A percentile compares a stretch with the other conserved stretches of the same genome.
Conservation (phyloP, 257 asterid genomes). For the Petrea volubilis region DNA sequence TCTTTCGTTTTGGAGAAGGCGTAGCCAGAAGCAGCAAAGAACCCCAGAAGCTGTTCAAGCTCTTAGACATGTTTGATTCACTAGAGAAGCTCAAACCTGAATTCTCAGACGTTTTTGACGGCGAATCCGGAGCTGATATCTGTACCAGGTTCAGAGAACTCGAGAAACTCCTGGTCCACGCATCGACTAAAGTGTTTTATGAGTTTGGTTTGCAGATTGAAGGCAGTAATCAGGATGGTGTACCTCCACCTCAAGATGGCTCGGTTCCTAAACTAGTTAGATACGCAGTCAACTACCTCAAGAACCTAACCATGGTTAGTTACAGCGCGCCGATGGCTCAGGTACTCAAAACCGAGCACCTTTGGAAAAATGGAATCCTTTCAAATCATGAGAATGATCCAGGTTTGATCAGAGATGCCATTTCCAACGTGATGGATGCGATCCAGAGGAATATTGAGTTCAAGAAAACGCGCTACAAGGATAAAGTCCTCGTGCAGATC, state of each 20-base stretch:
- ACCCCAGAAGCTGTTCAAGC: constrained; percentile 87
- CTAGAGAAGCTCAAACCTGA: constrained; percentile 55
- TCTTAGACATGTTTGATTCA: constrained; percentile 71
- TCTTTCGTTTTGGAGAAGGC: constrained; percentile 88
- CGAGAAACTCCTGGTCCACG: constrained; percentile 66
- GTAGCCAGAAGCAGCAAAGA: constrained; percentile 76
- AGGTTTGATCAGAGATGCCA: constrained; percentile 52
- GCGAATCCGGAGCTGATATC: constrained; percentile 63
- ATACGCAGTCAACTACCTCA: constrained; percentile 71
- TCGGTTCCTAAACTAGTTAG: constrained; percentile 78
- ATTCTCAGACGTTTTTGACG: constrained; percentile 49
- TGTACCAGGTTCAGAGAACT: constrained; percentile 65
- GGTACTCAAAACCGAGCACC: constrained; percentile 58
- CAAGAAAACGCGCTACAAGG: constrained; percentile 51
- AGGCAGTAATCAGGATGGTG: constrained; percentile 56
- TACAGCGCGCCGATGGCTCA: constrained; percentile 54
- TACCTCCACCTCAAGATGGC: constrained; percentile 70
- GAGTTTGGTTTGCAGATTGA: constrained; percentile 83
- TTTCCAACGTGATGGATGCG: constrained; percentile 77
- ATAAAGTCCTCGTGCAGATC: constrained; percentile 50
- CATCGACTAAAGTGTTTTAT: constrained; percentile 64
- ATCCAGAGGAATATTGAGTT: constrained; percentile 65
- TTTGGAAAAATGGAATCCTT: constrained; percentile 63
- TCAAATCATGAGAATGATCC: constrained; percentile 44
- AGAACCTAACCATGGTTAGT: constrained; percentile 48